These are phyloP conservation scores for Areca catechu DNA, from an alignment of 176 grass and related monocot species.

Conservation along the genomic window DNA sequence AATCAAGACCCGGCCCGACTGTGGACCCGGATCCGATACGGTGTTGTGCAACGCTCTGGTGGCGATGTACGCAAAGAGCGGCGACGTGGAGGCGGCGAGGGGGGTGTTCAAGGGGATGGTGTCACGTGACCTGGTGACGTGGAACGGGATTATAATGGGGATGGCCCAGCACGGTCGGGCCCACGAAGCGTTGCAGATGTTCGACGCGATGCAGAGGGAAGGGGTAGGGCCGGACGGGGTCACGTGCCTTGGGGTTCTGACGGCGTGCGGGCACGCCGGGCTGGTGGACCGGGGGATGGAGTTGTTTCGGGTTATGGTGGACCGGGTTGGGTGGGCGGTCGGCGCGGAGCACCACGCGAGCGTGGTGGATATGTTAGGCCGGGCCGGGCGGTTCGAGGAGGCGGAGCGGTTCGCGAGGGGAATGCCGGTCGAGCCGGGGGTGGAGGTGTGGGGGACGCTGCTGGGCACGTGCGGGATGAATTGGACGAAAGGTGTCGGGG, in stretches of 20 bases:
- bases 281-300: constrained; percentile 10
- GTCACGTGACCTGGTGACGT: constrained; percentile 5
- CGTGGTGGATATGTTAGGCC: constrained; percentile 9
- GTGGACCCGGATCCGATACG: not conserved
- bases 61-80: constrained; percentile 14
- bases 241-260: constrained; percentile 7
- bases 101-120: not conserved
- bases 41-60: constrained; percentile 10
- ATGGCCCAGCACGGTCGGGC: constrained; percentile 11
- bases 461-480: too few species aligned
- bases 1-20: not conserved
- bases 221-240: constrained; percentile 1
- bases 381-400: constrained; percentile 4
- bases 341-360: constrained; percentile 4
- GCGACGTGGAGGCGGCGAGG: constrained; percentile 5
- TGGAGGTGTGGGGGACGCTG: too few species aligned
- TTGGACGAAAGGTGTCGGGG: too few species aligned
- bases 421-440: not conserved
- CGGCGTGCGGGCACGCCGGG: constrained; percentile 7
- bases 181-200: not conserved
- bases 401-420: constrained; percentile 1
- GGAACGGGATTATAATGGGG: constrained; percentile 6
- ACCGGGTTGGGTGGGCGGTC: not conserved
- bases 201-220: constrained; percentile 4
- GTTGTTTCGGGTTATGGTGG: constrained; percentile 6